These are phyloP conservation scores for Diutina rugosa DNA, from an alignment of 1,139 yeast species.

Conservation along the genomic window DNA sequence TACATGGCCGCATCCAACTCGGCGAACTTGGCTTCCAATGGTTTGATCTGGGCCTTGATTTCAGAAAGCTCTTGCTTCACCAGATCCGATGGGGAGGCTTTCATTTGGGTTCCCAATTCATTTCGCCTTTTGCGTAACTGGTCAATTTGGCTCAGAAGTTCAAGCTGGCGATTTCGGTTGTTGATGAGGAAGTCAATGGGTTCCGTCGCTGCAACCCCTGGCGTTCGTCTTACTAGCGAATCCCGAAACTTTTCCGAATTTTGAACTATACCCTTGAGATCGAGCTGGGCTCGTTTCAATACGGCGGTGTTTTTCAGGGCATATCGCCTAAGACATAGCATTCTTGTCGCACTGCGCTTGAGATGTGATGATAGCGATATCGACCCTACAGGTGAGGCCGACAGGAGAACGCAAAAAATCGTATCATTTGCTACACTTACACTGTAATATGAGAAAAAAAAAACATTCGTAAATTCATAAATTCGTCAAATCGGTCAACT, in stretches of 20 bases:
- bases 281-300: conserved; percentile 29
- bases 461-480: neutral
- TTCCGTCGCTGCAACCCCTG: conserved; percentile 11
- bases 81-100: conserved; percentile 6
- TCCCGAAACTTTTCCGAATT: conserved; percentile 24
- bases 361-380: neutral
- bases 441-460: no score
- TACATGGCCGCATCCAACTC: conserved; percentile 17
- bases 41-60: conserved; percentile 21
- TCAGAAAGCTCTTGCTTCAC: conserved; percentile 18
- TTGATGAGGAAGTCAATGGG: conserved; percentile 18
- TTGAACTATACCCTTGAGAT: conserved; percentile 32
- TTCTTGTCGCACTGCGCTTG: neutral
- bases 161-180: conserved; percentile 4
- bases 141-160: conserved; percentile 12
- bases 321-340: neutral
- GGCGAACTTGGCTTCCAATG: conserved; percentile 19
- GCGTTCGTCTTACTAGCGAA: conserved; percentile 32
- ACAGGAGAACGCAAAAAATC: neutral
- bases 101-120: conserved; percentile 12
- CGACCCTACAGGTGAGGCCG: neutral
- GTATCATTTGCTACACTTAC: no score
- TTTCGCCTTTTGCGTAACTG: conserved; percentile 12
- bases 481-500: neutral
- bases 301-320: conserved; percentile 8